Evolutionary conservation across 805 yeast species (phyloP).

Genomic region (Pichia cephalocereana): DNA sequence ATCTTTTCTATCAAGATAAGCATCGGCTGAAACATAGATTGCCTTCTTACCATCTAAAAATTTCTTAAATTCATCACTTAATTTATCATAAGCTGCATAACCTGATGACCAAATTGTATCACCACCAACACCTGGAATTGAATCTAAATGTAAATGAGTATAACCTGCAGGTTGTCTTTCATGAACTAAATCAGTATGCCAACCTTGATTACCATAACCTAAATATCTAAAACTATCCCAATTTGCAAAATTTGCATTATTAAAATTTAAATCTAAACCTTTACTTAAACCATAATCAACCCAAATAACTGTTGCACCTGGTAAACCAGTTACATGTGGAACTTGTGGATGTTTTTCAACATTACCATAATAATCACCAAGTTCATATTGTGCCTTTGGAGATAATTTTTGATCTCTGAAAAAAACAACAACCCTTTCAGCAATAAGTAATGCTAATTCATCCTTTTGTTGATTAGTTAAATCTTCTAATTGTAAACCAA

Average conservation of each 20-base stretch:
- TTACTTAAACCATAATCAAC: constrained; percentile 27
- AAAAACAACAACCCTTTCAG: constrained; percentile 42
- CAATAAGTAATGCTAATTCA: constrained; percentile 37
- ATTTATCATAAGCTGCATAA: constrained; percentile 46
- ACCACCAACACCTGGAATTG: constrained; percentile 43
- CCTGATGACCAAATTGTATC: constrained; percentile 49
- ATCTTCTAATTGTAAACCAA: constrained; percentile 37
- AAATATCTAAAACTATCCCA: constrained; percentile 9
- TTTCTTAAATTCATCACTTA: constrained; percentile 40
- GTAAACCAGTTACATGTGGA: constrained; percentile 27
- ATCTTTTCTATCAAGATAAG: constrained; percentile 30
- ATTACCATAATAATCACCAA: constrained; percentile 39
- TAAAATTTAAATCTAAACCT: constrained; percentile 14
- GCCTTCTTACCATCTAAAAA: constrained; percentile 47
- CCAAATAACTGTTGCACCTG: constrained; percentile 36
- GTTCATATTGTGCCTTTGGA: constrained; percentile 33
- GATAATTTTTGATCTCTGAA: constrained; percentile 39
- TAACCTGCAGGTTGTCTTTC: constrained; percentile 50
- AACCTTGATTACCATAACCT: constrained; percentile 22
- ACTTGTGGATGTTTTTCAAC: constrained; percentile 32
- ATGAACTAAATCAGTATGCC: constrained; percentile 45
- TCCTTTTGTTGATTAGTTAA: constrained; percentile 35
- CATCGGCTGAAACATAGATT: constrained; percentile 32
- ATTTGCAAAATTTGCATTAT: constrained; percentile 13
- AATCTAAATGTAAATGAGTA: constrained; percentile 44